These are phyloP conservation scores for Cercospora janseana DNA, from an alignment of 2,329 filamentous ascomycete genomes.

Conservation along the genomic window DNA sequence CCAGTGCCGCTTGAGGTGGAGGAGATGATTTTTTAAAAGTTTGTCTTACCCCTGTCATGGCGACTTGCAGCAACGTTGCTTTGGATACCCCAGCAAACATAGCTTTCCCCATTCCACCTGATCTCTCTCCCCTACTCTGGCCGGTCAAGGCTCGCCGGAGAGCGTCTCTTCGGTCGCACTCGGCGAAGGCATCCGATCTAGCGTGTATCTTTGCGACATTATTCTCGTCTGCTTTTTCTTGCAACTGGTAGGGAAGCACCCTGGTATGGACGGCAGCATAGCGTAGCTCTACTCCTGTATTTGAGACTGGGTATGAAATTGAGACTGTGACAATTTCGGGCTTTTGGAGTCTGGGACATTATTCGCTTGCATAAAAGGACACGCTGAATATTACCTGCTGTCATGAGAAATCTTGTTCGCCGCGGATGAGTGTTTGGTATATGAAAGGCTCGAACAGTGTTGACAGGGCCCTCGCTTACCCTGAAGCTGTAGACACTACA, in stretches of 20 bases:
- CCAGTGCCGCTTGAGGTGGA: not conserved
- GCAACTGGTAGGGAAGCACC: too few species aligned
- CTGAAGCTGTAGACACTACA: too few species aligned
- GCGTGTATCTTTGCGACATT: conserved; percentile 11
- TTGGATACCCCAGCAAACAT: conserved; percentile 13
- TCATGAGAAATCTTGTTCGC: too few species aligned
- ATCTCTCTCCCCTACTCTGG: too few species aligned
- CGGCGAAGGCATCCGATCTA: conserved; percentile 14
- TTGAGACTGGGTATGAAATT: conserved; percentile 6
- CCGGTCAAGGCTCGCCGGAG: not conserved
- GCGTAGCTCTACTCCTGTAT: conserved; percentile 13
- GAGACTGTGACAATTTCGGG: conserved; percentile 1
- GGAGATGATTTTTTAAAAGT: conserved; percentile 2
- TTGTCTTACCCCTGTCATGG: conserved; percentile 11
- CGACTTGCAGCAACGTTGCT: conserved; percentile 12
- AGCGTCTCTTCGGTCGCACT: conserved; percentile 4
- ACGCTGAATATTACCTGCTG: not conserved
- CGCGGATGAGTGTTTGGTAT: too few species aligned
- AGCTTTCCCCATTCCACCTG: not conserved
- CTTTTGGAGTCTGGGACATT: not conserved
- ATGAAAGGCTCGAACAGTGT: too few species aligned
- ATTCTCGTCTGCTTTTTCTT: too few species aligned
- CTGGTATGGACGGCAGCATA: conserved; percentile 1
- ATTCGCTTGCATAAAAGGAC: not conserved
- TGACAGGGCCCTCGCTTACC: too few species aligned